A percentile compares a stretch with the other conserved stretches of the same genome.
phyloP scores from a whole-genome alignment of 169 alveolate genomes.

The Eimeria tenella region DNA sequence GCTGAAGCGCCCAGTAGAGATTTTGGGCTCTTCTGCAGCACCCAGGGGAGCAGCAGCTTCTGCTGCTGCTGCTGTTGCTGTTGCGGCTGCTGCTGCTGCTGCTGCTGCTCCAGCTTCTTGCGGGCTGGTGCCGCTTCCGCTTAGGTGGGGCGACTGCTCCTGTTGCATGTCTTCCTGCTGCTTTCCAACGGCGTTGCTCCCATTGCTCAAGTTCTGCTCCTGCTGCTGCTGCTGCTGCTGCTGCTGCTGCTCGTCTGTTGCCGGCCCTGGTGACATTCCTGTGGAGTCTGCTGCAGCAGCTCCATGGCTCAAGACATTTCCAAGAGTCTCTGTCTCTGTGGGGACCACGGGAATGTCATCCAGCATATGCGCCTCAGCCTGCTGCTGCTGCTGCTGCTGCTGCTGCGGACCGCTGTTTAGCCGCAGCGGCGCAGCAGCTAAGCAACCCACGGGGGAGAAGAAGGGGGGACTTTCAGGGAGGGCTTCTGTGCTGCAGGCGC shows the following conservation, averaged over 20 bases:
- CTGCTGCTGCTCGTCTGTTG: background rate
- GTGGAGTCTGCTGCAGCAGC: background rate
- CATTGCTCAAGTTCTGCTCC: background rate
- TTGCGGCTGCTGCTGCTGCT: slow-evolving; percentile 43
- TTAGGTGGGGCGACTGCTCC: background rate
- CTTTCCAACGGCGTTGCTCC: slow-evolving; percentile 1
- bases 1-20: background rate
- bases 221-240: slow-evolving; percentile 35
- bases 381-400: slow-evolving; percentile 33
- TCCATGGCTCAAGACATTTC: background rate
- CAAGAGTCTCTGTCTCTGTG: too few species aligned
- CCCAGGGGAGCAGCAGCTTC: background rate
- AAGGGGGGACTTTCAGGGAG: background rate
- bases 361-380: background rate
- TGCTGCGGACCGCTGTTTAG: slow-evolving; percentile 12
- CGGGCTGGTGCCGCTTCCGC: background rate
- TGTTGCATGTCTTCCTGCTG: background rate
- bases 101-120: background rate
- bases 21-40: background rate
- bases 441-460: background rate
- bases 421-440: slow-evolving; percentile 37
- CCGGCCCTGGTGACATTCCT: background rate
- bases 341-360: too few species aligned
- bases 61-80: slow-evolving; percentile 28
- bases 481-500: background rate